Percentiles rank a stretch among this genome's conserved stretches.
phyloP scores from a whole-genome alignment of 768 basidiomycete genomes.

The Suillus luteus region DNA sequence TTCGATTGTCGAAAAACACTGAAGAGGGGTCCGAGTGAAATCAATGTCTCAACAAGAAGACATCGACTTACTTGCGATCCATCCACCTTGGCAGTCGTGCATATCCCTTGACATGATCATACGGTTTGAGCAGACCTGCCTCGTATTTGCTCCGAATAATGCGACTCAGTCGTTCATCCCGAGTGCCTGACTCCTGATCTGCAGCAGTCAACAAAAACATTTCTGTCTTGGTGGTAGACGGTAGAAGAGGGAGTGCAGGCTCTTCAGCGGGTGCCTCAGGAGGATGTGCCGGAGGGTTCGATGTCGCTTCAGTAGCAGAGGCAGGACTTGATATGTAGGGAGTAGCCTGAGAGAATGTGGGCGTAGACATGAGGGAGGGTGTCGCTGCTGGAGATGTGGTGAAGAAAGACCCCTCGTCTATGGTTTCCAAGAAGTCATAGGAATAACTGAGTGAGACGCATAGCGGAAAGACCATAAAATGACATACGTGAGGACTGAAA shows the following conservation, averaged over 20 bases:
- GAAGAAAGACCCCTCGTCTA: slow-evolving; percentile 84
- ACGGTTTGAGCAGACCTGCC: slow-evolving; percentile 78
- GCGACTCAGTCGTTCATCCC: slow-evolving; percentile 85
- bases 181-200: slow-evolving; percentile 88
- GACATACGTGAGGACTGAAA: slow-evolving; percentile 75
- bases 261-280: slow-evolving; percentile 37
- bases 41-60: background rate
- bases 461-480: background rate
- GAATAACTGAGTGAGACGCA: background rate
- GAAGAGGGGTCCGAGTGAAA: slow-evolving; percentile 2
- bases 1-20: slow-evolving; percentile 91
- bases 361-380: slow-evolving; percentile 50
- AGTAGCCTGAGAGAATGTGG: slow-evolving; percentile 24
- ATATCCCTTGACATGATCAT: too few relatives aligned
- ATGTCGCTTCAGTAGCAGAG: slow-evolving; percentile 23
- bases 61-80: slow-evolving; percentile 60
- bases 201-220: slow-evolving; percentile 91
- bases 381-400: slow-evolving; percentile 55
- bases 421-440: slow-evolving; percentile 49
- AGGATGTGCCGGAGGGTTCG: slow-evolving; percentile 25
- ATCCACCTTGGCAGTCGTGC: too few relatives aligned
- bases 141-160: slow-evolving; percentile 98
- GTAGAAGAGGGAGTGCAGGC: slow-evolving; percentile 55
- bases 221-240: slow-evolving; percentile 80
- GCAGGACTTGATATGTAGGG: slow-evolving; percentile 21